Percentiles rank a stretch among this genome's conserved stretches.
Evolutionary conservation across 768 basidiomycete genomes (phyloP).

Genomic region (Chalciporus pseudorubinellus): DNA sequence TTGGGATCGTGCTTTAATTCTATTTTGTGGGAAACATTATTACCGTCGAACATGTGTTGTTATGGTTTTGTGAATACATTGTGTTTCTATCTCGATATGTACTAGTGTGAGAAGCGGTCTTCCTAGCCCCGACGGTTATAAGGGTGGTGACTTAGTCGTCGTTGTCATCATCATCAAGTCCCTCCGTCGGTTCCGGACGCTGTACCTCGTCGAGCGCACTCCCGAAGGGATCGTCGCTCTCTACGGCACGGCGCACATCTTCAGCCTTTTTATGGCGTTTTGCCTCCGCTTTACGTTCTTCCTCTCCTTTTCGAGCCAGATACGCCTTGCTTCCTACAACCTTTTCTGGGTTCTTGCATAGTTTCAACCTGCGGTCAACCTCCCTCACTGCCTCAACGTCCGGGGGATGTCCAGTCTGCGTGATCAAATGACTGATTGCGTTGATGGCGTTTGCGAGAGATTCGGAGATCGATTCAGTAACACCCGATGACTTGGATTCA

Average conservation of each 20-base stretch:
- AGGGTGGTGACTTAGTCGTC: slow-evolving; percentile 36
- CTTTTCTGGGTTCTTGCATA: slow-evolving; percentile 96
- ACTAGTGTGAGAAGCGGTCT: neutral
- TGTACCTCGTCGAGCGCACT: slow-evolving; percentile 43
- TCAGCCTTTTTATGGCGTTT: slow-evolving; percentile 65
- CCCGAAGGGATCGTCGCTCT: slow-evolving; percentile 71
- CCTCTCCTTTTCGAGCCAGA: slow-evolving; percentile 65
- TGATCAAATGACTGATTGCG: slow-evolving; percentile 56
- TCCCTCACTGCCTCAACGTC: slow-evolving; percentile 82
- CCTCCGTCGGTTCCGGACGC: slow-evolving; percentile 26
- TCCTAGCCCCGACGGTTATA: neutral
- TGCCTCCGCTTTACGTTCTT: slow-evolving; percentile 64
- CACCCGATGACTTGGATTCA: slow-evolving; percentile 35
- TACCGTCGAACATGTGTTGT: neutral
- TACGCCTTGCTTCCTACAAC: slow-evolving; percentile 87
- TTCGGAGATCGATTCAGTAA: slow-evolving; percentile 11
- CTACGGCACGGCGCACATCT: slow-evolving; percentile 43
- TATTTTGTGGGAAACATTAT: slow-evolving; percentile 22
- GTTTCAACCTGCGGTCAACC: slow-evolving; percentile 80
- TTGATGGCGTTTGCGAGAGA: slow-evolving; percentile 33
- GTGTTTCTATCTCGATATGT: neutral
- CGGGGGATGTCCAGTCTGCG: slow-evolving; percentile 55
- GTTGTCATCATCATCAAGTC: slow-evolving; percentile 55
- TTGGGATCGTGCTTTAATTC: slow-evolving; percentile 17
- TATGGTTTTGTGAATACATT: neutral